Conservation (phyloP, 2,329 filamentous ascomycete genomes). For the Cytospora leucostoma region DNA sequence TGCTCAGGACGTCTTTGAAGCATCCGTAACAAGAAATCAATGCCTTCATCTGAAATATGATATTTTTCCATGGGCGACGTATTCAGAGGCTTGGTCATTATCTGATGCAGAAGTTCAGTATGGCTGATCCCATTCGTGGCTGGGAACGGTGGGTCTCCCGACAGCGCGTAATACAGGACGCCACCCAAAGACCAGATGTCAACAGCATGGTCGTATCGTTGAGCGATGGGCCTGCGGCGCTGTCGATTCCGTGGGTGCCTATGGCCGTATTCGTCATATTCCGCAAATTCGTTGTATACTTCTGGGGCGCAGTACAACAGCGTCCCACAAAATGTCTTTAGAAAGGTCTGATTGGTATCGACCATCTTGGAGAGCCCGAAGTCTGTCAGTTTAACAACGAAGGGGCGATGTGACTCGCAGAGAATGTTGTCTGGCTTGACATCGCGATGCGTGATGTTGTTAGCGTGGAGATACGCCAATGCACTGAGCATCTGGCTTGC, state of each 20-base stretch:
- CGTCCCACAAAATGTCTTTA: constrained; percentile 96
- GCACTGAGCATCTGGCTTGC: constrained; percentile 77
- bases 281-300: constrained; percentile 76
- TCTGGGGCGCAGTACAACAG: constrained; percentile 95
- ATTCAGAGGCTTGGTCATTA: constrained; percentile 78
- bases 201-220: constrained; percentile 85
- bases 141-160: constrained; percentile 76
- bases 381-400: constrained; percentile 89
- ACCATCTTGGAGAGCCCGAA: constrained; percentile 97
- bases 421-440: constrained; percentile 98
- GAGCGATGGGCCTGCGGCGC: constrained; percentile 53
- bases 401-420: constrained; percentile 70
- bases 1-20: constrained; percentile 76
- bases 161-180: constrained; percentile 86
- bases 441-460: constrained; percentile 95
- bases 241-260: constrained; percentile 64
- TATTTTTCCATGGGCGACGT: constrained; percentile 60
- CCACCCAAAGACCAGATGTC: constrained; percentile 97
- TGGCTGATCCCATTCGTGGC: constrained; percentile 75
- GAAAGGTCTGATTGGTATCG: constrained; percentile 84
- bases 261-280: constrained; percentile 71
- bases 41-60: constrained; percentile 64
- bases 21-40: constrained; percentile 77
- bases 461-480: constrained; percentile 80
- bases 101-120: constrained; percentile 76